Percentiles rank a stretch among this genome's conserved stretches.
phyloP scores from a whole-genome alignment of 2,329 filamentous ascomycete species.

The Arthrobotrys megalospora region DNA sequence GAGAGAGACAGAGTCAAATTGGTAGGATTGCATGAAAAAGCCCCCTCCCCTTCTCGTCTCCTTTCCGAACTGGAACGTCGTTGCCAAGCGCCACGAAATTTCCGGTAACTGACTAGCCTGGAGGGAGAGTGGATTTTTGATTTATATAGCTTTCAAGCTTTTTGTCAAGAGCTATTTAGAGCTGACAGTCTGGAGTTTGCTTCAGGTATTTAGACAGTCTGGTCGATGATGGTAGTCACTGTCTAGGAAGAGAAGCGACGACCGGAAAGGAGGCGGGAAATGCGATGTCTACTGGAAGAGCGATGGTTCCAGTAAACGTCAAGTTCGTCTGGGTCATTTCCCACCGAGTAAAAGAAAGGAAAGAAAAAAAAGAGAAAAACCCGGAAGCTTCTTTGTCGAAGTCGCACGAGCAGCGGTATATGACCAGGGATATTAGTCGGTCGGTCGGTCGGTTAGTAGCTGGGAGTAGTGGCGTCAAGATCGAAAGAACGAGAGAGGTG shows the following conservation, averaged over 20 bases:
- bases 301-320: constrained; percentile 31
- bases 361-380: constrained; percentile 19
- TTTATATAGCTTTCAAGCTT: constrained; percentile 36
- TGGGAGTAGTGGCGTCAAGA: constrained; percentile 29
- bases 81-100: constrained; percentile 59
- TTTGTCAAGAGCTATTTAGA: constrained; percentile 28
- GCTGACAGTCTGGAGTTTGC: background rate
- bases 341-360: constrained; percentile 23
- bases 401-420: constrained; percentile 42
- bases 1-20: constrained; percentile 11
- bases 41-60: constrained; percentile 48
- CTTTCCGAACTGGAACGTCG: constrained; percentile 52
- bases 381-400: constrained; percentile 29
- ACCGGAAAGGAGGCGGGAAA: constrained; percentile 20
- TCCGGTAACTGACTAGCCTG: constrained; percentile 49
- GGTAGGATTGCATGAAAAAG: constrained; percentile 37
- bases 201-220: constrained; percentile 7
- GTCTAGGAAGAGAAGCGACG: constrained; percentile 11
- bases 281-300: constrained; percentile 25
- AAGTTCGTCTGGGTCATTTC: constrained; percentile 39
- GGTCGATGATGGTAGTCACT: constrained; percentile 13
- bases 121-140: constrained; percentile 33
- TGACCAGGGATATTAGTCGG: constrained; percentile 18
- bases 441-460: constrained; percentile 38
- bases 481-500: constrained; percentile 51